Percentiles rank a stretch among this genome's conserved stretches.
phyloP scores from a whole-genome alignment of 495 filamentous ascomycete genomes.

The Zalerion maritima region DNA sequence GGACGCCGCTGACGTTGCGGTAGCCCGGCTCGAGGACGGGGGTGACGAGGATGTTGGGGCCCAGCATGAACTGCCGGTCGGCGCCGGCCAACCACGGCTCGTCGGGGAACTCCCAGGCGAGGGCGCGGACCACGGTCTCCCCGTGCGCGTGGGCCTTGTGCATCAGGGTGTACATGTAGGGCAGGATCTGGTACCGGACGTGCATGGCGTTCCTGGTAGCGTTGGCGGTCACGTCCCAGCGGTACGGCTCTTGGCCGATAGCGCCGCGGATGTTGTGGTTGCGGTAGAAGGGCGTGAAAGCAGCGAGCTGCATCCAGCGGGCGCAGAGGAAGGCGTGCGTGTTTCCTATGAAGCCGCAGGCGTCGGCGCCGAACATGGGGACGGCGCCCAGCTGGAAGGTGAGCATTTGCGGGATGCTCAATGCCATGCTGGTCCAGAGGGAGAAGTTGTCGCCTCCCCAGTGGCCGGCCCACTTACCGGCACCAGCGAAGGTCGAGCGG shows the following conservation, averaged over 20 bases:
- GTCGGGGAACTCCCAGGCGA: conserved; percentile 72
- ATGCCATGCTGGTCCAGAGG: conserved; percentile 54
- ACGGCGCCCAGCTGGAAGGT: conserved; percentile 72
- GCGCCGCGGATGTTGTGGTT: conserved; percentile 61
- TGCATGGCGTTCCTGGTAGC: conserved; percentile 55
- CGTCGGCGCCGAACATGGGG: conserved; percentile 77
- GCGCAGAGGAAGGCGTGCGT: conserved; percentile 61
- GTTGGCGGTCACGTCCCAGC: conserved; percentile 53
- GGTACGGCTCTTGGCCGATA: conserved; percentile 59
- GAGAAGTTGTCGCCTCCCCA: conserved; percentile 78
- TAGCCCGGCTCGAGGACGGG: conserved; percentile 56
- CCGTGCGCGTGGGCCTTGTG: conserved; percentile 52
- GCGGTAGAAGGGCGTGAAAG: conserved; percentile 82
- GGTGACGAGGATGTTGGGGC: conserved; percentile 51
- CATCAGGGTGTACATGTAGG: conserved; percentile 75
- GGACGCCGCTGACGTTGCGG: conserved; percentile 56
- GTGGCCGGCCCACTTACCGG: conserved; percentile 69
- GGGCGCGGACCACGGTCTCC: conserved; percentile 63
- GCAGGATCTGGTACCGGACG: conserved; percentile 59
- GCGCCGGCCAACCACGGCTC: conserved; percentile 54
- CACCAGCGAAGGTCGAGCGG: conserved; percentile 67
- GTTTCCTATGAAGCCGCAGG: conserved; percentile 68
- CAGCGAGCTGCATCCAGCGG: conserved; percentile 75
- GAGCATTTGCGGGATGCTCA: conserved; percentile 68
- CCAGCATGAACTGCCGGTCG: conserved; percentile 68